Conservation (phyloP, 108 stramenopile genomes). For the Pelagomonas calceolata region DNA sequence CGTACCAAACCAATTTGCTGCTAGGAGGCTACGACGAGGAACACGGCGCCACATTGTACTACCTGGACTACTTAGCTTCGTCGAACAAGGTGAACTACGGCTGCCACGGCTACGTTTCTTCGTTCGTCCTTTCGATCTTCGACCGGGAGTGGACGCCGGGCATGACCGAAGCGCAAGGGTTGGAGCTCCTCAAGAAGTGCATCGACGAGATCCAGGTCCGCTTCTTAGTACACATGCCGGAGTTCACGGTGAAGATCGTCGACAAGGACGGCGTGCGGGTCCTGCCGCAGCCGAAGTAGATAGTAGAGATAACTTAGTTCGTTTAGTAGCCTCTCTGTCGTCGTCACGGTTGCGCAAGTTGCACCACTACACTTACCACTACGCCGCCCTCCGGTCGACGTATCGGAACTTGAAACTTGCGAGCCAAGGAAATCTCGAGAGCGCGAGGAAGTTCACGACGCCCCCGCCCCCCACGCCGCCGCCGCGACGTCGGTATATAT, state of each 20-base stretch:
- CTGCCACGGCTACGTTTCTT: conserved; percentile 67
- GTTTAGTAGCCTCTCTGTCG: no score
- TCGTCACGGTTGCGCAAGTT: no score
- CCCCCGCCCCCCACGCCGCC: no score
- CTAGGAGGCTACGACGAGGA: conserved; percentile 77
- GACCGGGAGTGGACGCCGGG: conserved; percentile 78
- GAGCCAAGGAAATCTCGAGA: no score
- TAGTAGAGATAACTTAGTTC: no score
- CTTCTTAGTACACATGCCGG: conserved; percentile 78
- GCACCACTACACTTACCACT: no score
- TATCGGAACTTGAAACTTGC: no score
- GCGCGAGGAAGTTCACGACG: no score
- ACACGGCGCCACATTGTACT: conserved; percentile 59
- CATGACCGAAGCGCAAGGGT: conserved; percentile 59
- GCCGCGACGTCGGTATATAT: no score
- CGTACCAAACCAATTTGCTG: conserved; percentile 88
- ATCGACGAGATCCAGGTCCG: conserved; percentile 80
- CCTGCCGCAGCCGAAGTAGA: conserved; percentile 28
- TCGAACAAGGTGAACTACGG: conserved; percentile 35
- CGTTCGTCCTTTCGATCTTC: conserved; percentile 86
- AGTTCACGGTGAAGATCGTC: conserved; percentile 87
- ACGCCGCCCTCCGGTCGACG: no score
- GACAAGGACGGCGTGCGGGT: conserved; percentile 76
- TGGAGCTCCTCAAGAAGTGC: conserved; percentile 68
- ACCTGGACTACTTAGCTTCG: conserved; percentile 82